A percentile compares a stretch with the other conserved stretches of the same genome.
phyloP scores from a whole-genome alignment of 2,329 filamentous ascomycete species.

The Exophiala spinifera region DNA sequence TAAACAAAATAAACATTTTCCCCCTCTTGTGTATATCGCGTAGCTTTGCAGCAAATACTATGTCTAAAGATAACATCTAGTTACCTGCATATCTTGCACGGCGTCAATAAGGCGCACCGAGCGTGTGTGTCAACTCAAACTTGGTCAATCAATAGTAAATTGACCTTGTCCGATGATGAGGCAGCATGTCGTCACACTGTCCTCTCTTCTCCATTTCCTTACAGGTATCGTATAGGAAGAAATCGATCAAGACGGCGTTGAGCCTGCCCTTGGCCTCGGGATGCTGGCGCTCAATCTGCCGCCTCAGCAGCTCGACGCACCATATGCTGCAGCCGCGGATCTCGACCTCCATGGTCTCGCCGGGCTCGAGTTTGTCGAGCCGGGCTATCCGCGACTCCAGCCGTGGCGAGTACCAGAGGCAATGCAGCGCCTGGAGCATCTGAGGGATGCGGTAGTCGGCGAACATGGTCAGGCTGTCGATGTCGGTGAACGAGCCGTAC shows the following conservation, averaged over 20 bases:
- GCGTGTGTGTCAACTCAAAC: too few relatives aligned
- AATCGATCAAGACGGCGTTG: slow-evolving; percentile 94
- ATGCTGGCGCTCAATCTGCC: slow-evolving; percentile 72
- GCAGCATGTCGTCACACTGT: slow-evolving; percentile 42
- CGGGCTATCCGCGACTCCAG: slow-evolving; percentile 68
- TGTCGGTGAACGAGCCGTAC: slow-evolving; percentile 81
- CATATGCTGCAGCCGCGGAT: slow-evolving; percentile 91
- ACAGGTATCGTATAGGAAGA: slow-evolving; percentile 92
- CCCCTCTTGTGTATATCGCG: neutral
- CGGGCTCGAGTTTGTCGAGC: slow-evolving; percentile 64
- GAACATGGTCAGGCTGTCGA: slow-evolving; percentile 91
- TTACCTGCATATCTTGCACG: too few relatives aligned
- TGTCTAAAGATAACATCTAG: neutral
- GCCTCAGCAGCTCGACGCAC: slow-evolving; percentile 84
- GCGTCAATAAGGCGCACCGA: too few relatives aligned
- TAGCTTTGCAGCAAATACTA: neutral
- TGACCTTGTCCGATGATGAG: slow-evolving; percentile 29
- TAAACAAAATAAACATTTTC: too few relatives aligned
- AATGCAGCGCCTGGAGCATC: slow-evolving; percentile 79
- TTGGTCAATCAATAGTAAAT: slow-evolving; percentile 26
- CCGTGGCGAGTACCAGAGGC: slow-evolving; percentile 77
- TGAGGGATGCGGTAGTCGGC: slow-evolving; percentile 97
- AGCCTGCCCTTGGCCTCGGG: slow-evolving; percentile 49
- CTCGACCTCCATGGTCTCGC: slow-evolving; percentile 78
- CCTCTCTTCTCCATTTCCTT: slow-evolving; percentile 70